These are phyloP conservation scores for Lepidopterella palustris DNA, from an alignment of 495 filamentous ascomycete genomes.

Conservation along the genomic window DNA sequence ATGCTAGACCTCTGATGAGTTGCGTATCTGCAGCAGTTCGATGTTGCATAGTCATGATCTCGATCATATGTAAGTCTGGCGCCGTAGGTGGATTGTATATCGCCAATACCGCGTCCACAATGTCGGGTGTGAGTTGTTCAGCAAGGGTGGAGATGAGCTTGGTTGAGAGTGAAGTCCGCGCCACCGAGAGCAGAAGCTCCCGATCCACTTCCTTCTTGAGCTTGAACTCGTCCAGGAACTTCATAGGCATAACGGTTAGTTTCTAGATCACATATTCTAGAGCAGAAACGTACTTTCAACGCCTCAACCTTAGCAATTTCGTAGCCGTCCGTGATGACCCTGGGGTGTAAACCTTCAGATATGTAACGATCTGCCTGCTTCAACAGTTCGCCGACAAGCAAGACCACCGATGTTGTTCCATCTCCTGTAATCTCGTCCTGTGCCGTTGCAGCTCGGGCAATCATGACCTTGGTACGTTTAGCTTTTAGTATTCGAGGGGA, in stretches of 20 bases:
- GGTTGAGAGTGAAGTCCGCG: constrained; percentile 88
- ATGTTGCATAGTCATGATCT: constrained; percentile 99
- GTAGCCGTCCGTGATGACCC: constrained; percentile 95
- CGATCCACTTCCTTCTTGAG: constrained; percentile 77
- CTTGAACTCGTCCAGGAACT: constrained; percentile 97
- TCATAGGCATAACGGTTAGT: background rate
- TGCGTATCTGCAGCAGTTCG: constrained; percentile 92
- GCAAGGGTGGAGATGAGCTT: constrained; percentile 86
- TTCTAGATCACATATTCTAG: background rate
- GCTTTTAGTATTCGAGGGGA: constrained; percentile 1
- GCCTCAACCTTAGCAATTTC: constrained; percentile 93
- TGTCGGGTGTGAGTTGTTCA: constrained; percentile 82
- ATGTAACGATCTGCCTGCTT: constrained; percentile 97
- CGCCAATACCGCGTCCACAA: constrained; percentile 90
- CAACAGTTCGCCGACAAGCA: constrained; percentile 91
- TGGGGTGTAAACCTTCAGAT: constrained; percentile 85
- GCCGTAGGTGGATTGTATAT: constrained; percentile 87
- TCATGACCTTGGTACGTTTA: constrained; percentile 65
- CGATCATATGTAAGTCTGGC: constrained; percentile 97
- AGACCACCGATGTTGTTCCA: constrained; percentile 92
- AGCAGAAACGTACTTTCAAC: constrained; percentile 57
- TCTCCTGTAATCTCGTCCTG: constrained; percentile 98
- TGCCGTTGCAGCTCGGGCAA: constrained; percentile 92
- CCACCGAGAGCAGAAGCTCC: constrained; percentile 88
- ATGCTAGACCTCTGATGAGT: constrained; percentile 82